These are phyloP conservation scores for Paraurostyla sp. DNA, from an alignment of 73 alveolate genomes.

Conservation along the genomic window DNA sequence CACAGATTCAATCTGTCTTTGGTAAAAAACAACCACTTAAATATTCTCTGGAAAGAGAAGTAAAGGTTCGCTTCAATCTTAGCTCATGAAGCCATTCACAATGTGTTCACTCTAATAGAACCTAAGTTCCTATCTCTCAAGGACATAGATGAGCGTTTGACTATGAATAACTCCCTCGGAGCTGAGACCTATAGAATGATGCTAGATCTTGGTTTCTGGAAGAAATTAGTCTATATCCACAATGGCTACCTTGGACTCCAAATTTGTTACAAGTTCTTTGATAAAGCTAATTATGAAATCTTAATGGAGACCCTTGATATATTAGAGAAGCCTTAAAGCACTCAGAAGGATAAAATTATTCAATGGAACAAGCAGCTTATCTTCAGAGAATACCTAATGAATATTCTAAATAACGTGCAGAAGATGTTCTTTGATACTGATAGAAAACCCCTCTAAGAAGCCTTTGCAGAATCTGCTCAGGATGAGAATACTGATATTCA, in stretches of 20 bases:
- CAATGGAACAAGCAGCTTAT: neutral
- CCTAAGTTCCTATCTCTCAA: constrained; percentile 79
- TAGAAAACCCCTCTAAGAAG: neutral
- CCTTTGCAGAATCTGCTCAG: neutral
- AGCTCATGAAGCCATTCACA: constrained; percentile 90
- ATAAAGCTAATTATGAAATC: constrained; percentile 25
- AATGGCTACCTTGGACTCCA: constrained; percentile 65
- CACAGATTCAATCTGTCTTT: constrained; percentile 38
- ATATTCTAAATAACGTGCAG: neutral
- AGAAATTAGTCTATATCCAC: constrained; percentile 75
- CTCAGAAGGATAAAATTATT: neutral
- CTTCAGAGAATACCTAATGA: neutral
- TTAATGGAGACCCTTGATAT: neutral
- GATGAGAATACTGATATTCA: neutral
- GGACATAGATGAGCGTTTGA: constrained; percentile 61
- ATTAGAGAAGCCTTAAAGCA: neutral
- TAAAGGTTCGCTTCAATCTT: constrained; percentile 76
- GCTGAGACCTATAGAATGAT: constrained; percentile 59
- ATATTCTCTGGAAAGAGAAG: constrained; percentile 46
- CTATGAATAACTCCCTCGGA: constrained; percentile 63
- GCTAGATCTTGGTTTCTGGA: constrained; percentile 84
- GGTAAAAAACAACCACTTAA: neutral
- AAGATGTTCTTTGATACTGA: neutral
- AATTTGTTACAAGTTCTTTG: constrained; percentile 56
- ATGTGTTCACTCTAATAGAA: constrained; percentile 82